Evolutionary conservation across 2,329 filamentous ascomycete genomes (phyloP).

Genomic region (Xylaria multiplex): DNA sequence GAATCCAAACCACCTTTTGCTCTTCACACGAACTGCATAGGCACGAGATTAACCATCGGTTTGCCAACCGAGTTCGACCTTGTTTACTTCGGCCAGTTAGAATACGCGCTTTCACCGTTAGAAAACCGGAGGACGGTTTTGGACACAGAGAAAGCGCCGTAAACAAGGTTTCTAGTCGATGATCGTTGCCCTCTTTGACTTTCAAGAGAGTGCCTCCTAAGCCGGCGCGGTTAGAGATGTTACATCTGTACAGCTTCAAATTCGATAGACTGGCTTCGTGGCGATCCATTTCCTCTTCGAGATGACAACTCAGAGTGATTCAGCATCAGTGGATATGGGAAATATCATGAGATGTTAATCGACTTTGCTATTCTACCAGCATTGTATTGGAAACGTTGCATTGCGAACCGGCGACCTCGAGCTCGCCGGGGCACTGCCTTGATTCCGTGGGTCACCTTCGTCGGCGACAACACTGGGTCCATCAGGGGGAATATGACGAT

Average conservation of each 20-base stretch:
- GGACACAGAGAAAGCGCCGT: slow-evolving; percentile 1
- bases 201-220: slow-evolving; percentile 18
- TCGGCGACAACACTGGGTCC: neutral
- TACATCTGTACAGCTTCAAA: slow-evolving; percentile 31
- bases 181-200: slow-evolving; percentile 39
- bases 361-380: neutral
- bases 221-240: slow-evolving; percentile 10
- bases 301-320: slow-evolving; percentile 9
- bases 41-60: slow-evolving; percentile 5
- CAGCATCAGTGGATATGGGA: slow-evolving; percentile 14
- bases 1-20: slow-evolving; percentile 6
- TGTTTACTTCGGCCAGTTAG: slow-evolving; percentile 12
- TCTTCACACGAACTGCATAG: slow-evolving; percentile 12
- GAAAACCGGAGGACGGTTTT: neutral
- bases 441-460: slow-evolving; percentile 14
- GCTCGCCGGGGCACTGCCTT: slow-evolving; percentile 15
- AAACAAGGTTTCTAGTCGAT: slow-evolving; percentile 31
- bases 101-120: neutral
- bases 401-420: slow-evolving; percentile 14
- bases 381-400: slow-evolving; percentile 31
- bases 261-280: slow-evolving; percentile 13
- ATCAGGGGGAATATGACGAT: neutral
- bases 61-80: slow-evolving; percentile 16
- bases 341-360: slow-evolving; percentile 13
- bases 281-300: slow-evolving; percentile 34